These are phyloP conservation scores for Aureobasidium sp. DNA, from an alignment of 2,329 filamentous ascomycete genomes.

Conservation along the genomic window DNA sequence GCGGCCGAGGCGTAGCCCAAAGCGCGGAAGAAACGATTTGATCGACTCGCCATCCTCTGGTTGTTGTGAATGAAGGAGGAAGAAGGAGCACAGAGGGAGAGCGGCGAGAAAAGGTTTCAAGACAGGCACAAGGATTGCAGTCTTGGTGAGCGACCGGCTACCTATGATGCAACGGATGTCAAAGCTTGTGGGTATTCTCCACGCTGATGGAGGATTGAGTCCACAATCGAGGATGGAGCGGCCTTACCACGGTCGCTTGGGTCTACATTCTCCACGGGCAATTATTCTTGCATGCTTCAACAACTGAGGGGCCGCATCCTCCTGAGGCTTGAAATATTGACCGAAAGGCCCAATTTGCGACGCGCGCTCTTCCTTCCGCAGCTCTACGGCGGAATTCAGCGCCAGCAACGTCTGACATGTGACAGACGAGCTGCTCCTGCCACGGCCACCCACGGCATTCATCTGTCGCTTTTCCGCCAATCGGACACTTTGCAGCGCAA, in stretches of 20 bases:
- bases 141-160: conserved; percentile 6
- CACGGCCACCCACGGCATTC: neutral
- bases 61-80: conserved; percentile 3
- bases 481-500: neutral
- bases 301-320: neutral
- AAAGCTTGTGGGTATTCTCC: conserved; percentile 13
- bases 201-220: conserved; percentile 8
- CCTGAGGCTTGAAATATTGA: neutral
- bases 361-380: neutral
- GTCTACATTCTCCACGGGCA: neutral
- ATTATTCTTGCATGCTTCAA: neutral
- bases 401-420: neutral
- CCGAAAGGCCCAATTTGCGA: neutral
- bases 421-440: neutral
- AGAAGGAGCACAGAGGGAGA: neutral
- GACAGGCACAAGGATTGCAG: conserved; percentile 2
- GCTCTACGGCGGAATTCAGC: neutral
- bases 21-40: conserved; percentile 41
- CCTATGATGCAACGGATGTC: conserved; percentile 11
- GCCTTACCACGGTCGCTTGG: conserved; percentile 3
- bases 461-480: conserved; percentile 1
- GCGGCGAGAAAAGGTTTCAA: conserved; percentile 1
- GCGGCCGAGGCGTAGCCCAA: conserved; percentile 54
- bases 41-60: conserved; percentile 15
- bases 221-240: neutral